Percentiles rank a stretch among this genome's conserved stretches.
These are phyloP conservation scores for Ogataea ramenticola DNA, from an alignment of 805 yeast species.

Conservation along the genomic window DNA sequence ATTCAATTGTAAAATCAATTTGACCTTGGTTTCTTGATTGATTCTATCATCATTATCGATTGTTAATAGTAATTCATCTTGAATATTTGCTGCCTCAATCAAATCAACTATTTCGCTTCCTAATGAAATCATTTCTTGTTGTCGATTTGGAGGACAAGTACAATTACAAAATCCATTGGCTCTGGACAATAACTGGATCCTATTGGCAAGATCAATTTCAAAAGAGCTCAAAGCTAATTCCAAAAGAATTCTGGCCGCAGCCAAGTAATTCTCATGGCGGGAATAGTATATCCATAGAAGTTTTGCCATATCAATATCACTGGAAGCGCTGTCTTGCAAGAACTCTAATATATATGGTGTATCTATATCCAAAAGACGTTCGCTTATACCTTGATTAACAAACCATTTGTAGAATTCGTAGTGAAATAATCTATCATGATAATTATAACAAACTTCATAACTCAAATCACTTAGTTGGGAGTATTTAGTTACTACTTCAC, in stretches of 20 bases:
- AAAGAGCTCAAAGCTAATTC: conserved; percentile 70
- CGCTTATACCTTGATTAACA: conserved; percentile 67
- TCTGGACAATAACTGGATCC: conserved; percentile 84
- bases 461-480: conserved; percentile 61
- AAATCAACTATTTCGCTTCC: conserved; percentile 67
- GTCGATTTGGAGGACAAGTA: conserved; percentile 64
- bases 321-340: conserved; percentile 57
- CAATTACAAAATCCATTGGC: conserved; percentile 92
- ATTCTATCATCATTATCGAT: conserved; percentile 48
- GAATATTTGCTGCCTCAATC: conserved; percentile 81
- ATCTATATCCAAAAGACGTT: conserved; percentile 67
- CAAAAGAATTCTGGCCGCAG: conserved; percentile 79
- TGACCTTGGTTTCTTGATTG: conserved; percentile 38
- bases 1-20: conserved; percentile 49
- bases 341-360: conserved; percentile 77
- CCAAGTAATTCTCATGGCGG: conserved; percentile 65
- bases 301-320: conserved; percentile 68
- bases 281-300: conserved; percentile 86
- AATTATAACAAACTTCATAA: conserved; percentile 65
- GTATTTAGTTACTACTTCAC: conserved; percentile 38
- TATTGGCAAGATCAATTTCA: conserved; percentile 54
- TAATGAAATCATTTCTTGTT: conserved; percentile 70
- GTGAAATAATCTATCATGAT: conserved; percentile 81
- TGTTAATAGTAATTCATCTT: conserved; percentile 51
- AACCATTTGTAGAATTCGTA: conserved; percentile 92